phyloP scores from a whole-genome alignment of 2,329 filamentous ascomycete species.

The Orbilia ellipsospora region DNA sequence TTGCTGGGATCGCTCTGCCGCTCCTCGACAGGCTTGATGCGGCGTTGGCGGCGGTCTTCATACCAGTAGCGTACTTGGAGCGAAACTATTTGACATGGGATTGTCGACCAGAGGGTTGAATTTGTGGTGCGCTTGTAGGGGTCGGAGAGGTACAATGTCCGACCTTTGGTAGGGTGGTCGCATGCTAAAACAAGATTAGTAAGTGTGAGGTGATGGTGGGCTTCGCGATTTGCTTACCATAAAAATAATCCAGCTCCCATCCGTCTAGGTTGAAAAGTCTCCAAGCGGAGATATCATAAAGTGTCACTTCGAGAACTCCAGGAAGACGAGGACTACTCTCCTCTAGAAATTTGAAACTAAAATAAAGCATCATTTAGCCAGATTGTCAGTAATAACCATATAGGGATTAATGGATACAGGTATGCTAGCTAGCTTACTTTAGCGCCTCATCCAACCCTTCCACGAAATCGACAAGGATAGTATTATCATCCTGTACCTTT shows the following conservation, averaged over 20 bases:
- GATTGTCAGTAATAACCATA: no score
- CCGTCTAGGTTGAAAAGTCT: neutral
- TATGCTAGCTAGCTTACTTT: constrained; percentile 5
- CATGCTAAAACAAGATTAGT: constrained; percentile 13
- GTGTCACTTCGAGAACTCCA: constrained; percentile 6
- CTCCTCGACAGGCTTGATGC: neutral
- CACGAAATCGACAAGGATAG: constrained; percentile 7
- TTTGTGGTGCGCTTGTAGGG: constrained; percentile 28
- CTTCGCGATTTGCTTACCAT: constrained; percentile 13
- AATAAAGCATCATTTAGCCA: neutral
- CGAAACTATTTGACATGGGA: constrained; percentile 40
- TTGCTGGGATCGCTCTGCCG: neutral
- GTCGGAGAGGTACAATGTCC: constrained; percentile 32
- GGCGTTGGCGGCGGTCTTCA: constrained; percentile 25
- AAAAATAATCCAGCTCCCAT: constrained; percentile 21
- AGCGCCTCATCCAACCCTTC: neutral
- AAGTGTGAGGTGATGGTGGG: neutral
- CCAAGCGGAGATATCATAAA: neutral
- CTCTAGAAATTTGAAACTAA: constrained; percentile 33
- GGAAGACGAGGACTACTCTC: neutral
- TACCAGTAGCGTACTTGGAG: constrained; percentile 35
- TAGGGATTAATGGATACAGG: neutral
- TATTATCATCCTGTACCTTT: constrained; percentile 26
- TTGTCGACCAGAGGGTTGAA: constrained; percentile 15
- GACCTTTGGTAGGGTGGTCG: constrained; percentile 36